These are phyloP conservation scores for Claviceps citrina DNA, from an alignment of 2,329 filamentous ascomycete genomes.

Conservation along the genomic window DNA sequence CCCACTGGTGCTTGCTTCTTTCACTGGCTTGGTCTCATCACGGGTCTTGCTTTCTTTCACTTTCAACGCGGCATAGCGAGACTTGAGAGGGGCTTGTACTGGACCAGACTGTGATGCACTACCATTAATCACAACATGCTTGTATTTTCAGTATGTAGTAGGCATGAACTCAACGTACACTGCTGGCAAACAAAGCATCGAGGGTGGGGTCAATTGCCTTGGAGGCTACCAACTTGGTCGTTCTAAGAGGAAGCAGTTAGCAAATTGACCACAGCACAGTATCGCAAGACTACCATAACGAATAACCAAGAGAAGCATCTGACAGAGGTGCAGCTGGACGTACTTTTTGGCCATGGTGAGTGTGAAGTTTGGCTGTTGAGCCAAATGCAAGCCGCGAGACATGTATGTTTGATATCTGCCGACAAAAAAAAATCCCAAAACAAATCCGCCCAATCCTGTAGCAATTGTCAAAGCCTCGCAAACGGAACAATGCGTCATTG, in stretches of 20 bases:
- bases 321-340: constrained; percentile 3
- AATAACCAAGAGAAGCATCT: neutral
- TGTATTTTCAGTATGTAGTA: neutral
- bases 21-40: constrained; percentile 10
- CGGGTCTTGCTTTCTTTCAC: constrained; percentile 19
- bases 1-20: constrained; percentile 12
- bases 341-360: constrained; percentile 13
- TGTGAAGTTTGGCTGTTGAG: neutral
- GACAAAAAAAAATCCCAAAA: constrained; percentile 4
- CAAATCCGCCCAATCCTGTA: constrained; percentile 3
- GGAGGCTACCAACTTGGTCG: constrained; percentile 24
- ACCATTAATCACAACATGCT: neutral
- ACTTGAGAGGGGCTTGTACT: constrained; percentile 28
- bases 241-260: constrained; percentile 17
- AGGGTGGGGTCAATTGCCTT: constrained; percentile 53
- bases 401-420: neutral
- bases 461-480: constrained; percentile 9
- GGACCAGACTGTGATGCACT: constrained; percentile 30
- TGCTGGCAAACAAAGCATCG: constrained; percentile 54
- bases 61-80: constrained; percentile 27
- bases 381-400: neutral
- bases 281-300: neutral
- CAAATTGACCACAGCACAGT: constrained; percentile 8
- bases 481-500: constrained; percentile 19
- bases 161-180: constrained; percentile 38